Evolutionary conservation across 148 eudicot species (phyloP).

Genomic region (Silene conica): DNA sequence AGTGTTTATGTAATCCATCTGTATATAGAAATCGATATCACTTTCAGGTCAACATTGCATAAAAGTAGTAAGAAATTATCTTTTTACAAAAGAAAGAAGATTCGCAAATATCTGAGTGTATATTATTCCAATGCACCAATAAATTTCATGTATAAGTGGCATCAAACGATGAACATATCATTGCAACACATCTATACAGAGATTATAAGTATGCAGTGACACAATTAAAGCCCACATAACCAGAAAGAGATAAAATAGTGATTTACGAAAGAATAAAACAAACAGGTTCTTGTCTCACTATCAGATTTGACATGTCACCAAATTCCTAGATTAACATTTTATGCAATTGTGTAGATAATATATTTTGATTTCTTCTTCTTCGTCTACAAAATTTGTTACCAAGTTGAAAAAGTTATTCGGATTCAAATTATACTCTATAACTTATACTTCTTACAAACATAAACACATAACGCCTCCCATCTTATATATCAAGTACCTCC

Average conservation of each 20-base stretch:
- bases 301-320: neutral
- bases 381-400: too few species aligned
- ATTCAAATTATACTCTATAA: neutral
- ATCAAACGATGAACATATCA: neutral
- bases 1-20: conserved; percentile 67
- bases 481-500: conserved; percentile 54
- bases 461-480: neutral
- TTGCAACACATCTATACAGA: conserved; percentile 2
- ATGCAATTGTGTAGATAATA: neutral
- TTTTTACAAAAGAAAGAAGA: neutral
- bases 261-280: neutral
- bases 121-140: neutral
- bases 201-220: neutral
- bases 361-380: neutral
- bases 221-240: neutral
- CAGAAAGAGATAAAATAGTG: neutral
- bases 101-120: neutral
- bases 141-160: neutral
- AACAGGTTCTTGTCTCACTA: neutral
- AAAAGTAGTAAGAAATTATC: neutral
- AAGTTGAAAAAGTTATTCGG: neutral
- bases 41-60: neutral
- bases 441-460: neutral
- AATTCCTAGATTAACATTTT: neutral
- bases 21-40: neutral